Evolutionary conservation across 2,329 filamentous ascomycete genomes (phyloP), one percentile per base, ranked within the genome.

Genomic region (Phialophora verrucosa): DNA sequence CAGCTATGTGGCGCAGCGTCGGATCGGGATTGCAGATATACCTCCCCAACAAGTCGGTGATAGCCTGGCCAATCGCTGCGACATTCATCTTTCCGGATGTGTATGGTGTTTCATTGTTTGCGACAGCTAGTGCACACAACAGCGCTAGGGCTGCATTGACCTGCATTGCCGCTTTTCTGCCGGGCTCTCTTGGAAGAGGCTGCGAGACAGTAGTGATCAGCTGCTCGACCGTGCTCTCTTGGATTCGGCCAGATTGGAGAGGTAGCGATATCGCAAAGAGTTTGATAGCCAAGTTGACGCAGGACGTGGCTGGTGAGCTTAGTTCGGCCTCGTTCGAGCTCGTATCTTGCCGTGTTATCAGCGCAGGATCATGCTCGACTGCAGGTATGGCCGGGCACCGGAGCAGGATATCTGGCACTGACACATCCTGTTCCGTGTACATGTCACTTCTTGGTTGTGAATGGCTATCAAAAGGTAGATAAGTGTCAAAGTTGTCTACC

Each of bases 221-320:
- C 75, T 99, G 95, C 77, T 99, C 95, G 10, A 99, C 82, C 56
- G 96, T 92, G 75, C 94, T 97, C 77, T 99, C 95, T 74, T 99
- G 95, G 2, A 99, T 91, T 74, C 94, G 97, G 3, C 92, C 85
- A 0, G 91, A 90, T 54, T 96, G 96, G 10, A 97, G 82, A 2
- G 95, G 93, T 64, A 99, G 89, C 47, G 92, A 91, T 61, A 96
- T 91, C 1, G 93, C 92, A 76, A 99, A 99, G 0, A 98, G 83
- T 69, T 95, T 90, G 63, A 99, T 96, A 0, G 95, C 93, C 74
- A 94, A 88, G 75, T 99, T 97, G 67, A 98, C 91, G 29, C 97
- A 93, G 75, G 97, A 93, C 0, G 94, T 99, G 0, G 91, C 89
- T 5, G 95, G 90, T 8, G 94, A 93, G 38, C 61, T 64, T 8